These are phyloP conservation scores for Syncephalis plumigaleata DNA, from an alignment of 371 early-diverging fungal species.

Conservation along the genomic window DNA sequence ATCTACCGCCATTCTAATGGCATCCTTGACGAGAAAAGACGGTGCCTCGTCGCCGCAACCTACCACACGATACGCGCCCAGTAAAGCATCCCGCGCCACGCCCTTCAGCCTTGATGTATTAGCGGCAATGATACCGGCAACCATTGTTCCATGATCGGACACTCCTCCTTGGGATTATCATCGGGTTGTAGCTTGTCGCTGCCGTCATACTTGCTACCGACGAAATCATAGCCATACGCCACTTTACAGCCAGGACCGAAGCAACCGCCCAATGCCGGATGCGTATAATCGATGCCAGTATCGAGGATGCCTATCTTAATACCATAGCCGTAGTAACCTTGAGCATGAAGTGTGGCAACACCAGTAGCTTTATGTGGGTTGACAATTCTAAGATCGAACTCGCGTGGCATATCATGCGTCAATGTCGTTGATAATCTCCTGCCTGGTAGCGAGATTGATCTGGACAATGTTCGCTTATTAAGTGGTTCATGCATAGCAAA, in stretches of 20 bases:
- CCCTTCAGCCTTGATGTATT: conserved; percentile 1
- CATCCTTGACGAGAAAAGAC: conserved; percentile 32
- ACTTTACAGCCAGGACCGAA: conserved; percentile 44
- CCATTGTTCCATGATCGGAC: conserved; percentile 46
- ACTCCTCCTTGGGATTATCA: conserved; percentile 31
- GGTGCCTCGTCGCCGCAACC: conserved; percentile 18
- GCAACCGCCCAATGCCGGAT: conserved; percentile 38
- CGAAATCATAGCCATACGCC: conserved; percentile 35
- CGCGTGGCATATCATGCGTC: too few relatives aligned
- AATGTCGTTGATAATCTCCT: too few relatives aligned
- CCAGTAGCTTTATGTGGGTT: too few relatives aligned
- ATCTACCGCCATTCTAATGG: too few relatives aligned
- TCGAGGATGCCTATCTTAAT: conserved; percentile 16
- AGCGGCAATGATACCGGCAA: conserved; percentile 20
- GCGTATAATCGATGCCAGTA: conserved; percentile 4
- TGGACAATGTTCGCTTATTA: too few relatives aligned
- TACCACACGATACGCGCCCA: conserved; percentile 12
- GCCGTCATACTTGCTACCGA: conserved; percentile 20
- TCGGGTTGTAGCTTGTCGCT: conserved; percentile 16
- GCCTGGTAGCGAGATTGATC: too few relatives aligned
- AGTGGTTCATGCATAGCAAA: too few relatives aligned
- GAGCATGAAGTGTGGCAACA: conserved; percentile 13
- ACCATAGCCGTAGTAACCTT: conserved; percentile 31
- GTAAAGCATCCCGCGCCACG: conserved; percentile 1
- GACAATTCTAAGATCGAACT: too few relatives aligned